Conservation (phyloP, 164 flowering plant genomes). For the grape (Vitis vinifera) region ASM3070453v1 NC_081821.1:11197501-11198000, state of each 20-base stretch:
- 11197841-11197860: slow-evolving; percentile 72
- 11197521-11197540: neutral
- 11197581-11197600: neutral
- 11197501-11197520: neutral
- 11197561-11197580: neutral
- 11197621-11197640: slow-evolving; percentile 81
- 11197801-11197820: slow-evolving; percentile 70
- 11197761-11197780: slow-evolving; percentile 52
- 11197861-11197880: slow-evolving; percentile 64
- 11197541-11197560: neutral
- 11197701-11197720: slow-evolving; percentile 91
- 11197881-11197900: slow-evolving; percentile 47
- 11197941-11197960: too few relatives aligned
- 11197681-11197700: slow-evolving; percentile 74
- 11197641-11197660: slow-evolving; percentile 83
- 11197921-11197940: neutral
- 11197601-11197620: slow-evolving; percentile 10
- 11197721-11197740: slow-evolving; percentile 62
- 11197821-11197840: slow-evolving; percentile 85
- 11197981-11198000: slow-evolving; percentile 46
- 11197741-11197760: slow-evolving; percentile 77
- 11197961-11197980: neutral
- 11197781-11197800: slow-evolving; percentile 70
- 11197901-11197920: neutral
- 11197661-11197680: slow-evolving; percentile 74